A percentile compares a stretch with the other conserved stretches of the same genome.
Conservation (phyloP, 768 basidiomycete species). For the Paxillus ammoniavirescens region DNA sequence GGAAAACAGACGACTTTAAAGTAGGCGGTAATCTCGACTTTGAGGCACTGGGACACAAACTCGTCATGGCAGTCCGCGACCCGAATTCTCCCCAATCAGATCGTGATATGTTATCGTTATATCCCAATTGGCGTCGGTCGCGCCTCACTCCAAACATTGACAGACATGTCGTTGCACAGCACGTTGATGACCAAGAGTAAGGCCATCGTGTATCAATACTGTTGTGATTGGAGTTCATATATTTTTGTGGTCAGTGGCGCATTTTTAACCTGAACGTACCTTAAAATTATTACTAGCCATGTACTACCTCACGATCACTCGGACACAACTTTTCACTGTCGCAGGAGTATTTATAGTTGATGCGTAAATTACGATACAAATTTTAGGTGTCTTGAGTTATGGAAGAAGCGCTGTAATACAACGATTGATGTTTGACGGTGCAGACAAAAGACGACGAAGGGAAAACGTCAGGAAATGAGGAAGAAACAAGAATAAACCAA, state of each 20-base stretch:
- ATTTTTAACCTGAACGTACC: neutral
- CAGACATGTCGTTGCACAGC: slow-evolving; percentile 6
- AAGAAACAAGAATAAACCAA: slow-evolving; percentile 12
- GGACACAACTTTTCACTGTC: neutral
- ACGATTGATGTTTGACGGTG: slow-evolving; percentile 5
- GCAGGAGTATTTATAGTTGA: slow-evolving; percentile 33
- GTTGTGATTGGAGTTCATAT: neutral
- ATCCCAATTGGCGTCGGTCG: slow-evolving; percentile 5
- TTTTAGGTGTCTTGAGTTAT: slow-evolving; percentile 17
- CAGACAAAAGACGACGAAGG: slow-evolving; percentile 3
- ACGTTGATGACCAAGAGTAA: slow-evolving; percentile 12
- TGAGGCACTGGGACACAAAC: slow-evolving; percentile 43
- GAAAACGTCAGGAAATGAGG: slow-evolving; percentile 2
- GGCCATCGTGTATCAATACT: neutral
- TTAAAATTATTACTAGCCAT: neutral
- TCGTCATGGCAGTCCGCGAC: slow-evolving; percentile 47
- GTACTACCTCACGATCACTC: neutral
- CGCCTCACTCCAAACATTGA: slow-evolving; percentile 6
- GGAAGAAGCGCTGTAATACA: slow-evolving; percentile 18
- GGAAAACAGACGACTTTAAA: slow-evolving; percentile 63
- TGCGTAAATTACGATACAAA: slow-evolving; percentile 32
- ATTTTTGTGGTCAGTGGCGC: neutral
- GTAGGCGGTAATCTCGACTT: slow-evolving; percentile 58
- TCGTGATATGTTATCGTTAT: slow-evolving; percentile 1
- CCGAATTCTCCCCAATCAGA: slow-evolving; percentile 9